These are phyloP conservation scores for Babesia microti DNA, from an alignment of 169 alveolate species.

Conservation along the genomic window DNA sequence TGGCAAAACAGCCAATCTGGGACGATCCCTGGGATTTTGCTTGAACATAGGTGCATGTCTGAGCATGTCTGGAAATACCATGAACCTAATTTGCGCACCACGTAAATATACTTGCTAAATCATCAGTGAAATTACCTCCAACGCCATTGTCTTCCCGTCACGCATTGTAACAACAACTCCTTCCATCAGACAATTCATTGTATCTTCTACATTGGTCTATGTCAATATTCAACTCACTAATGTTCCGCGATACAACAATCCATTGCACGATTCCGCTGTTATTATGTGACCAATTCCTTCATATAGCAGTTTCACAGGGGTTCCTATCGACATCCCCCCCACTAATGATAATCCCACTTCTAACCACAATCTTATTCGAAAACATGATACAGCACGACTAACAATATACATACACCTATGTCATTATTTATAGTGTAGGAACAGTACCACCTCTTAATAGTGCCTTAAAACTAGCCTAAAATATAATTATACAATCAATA, in stretches of 20 bases:
- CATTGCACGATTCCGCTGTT: constrained; percentile 92
- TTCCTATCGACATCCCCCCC: constrained; percentile 82
- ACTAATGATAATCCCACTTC: no score
- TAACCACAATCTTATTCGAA: neutral
- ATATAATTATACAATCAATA: no score
- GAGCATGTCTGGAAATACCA: constrained; percentile 95
- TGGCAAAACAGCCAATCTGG: constrained; percentile 33
- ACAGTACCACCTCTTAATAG: no score
- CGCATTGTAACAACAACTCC: constrained; percentile 89
- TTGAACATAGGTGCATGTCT: constrained; percentile 99
- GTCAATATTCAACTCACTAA: constrained; percentile 69
- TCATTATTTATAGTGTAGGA: no score
- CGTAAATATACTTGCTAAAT: constrained; percentile 76
- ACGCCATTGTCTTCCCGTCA: constrained; percentile 86
- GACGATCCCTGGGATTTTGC: constrained; percentile 44
- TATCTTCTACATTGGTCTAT: constrained; percentile 79
- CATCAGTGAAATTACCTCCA: constrained; percentile 61
- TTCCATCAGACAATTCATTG: constrained; percentile 95
- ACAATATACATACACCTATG: no score
- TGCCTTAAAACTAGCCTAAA: no score
- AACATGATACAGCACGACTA: neutral
- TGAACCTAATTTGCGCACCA: constrained; percentile 89
- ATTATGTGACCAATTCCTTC: constrained; percentile 98
- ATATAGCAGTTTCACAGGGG: constrained; percentile 91
- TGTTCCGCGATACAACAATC: constrained; percentile 89